Percentiles rank a stretch among this genome's conserved stretches.
These are phyloP conservation scores for Leucaena leucocephala DNA, from an alignment of 306 rosid species.

Conservation along the genomic window DNA sequence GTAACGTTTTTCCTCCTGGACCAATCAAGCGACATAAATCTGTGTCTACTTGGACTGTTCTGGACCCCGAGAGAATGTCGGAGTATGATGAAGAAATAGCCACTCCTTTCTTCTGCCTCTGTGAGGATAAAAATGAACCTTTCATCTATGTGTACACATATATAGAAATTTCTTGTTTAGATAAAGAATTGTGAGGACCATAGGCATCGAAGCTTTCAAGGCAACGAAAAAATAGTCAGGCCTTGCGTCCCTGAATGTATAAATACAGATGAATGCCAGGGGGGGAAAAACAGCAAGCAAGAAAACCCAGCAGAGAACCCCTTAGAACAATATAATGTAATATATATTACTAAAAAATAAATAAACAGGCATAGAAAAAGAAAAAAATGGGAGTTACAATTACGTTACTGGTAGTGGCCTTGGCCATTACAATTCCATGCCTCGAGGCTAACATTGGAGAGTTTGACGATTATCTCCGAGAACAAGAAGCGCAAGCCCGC, in stretches of 20 bases:
- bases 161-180: background rate
- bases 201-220: background rate
- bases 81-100: background rate
- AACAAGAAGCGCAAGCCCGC: constrained; percentile 39
- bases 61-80: no score
- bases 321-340: no score
- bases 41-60: no score
- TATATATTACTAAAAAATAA: background rate
- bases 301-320: no score
- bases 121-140: background rate
- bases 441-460: constrained; percentile 44
- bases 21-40: no score
- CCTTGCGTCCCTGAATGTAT: background rate
- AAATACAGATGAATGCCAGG: no score
- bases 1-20: no score
- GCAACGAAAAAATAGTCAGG: background rate
- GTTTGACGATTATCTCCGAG: constrained; percentile 42
- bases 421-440: constrained; percentile 50
- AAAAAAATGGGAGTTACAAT: constrained; percentile 22
- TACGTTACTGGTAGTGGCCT: constrained; percentile 32
- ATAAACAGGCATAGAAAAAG: constrained; percentile 2
- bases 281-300: no score
- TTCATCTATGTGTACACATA: no score
- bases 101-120: background rate
- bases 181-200: background rate